Evolutionary conservation across 2,329 filamentous ascomycete genomes (phyloP).

Genomic region (Capronia americana): DNA sequence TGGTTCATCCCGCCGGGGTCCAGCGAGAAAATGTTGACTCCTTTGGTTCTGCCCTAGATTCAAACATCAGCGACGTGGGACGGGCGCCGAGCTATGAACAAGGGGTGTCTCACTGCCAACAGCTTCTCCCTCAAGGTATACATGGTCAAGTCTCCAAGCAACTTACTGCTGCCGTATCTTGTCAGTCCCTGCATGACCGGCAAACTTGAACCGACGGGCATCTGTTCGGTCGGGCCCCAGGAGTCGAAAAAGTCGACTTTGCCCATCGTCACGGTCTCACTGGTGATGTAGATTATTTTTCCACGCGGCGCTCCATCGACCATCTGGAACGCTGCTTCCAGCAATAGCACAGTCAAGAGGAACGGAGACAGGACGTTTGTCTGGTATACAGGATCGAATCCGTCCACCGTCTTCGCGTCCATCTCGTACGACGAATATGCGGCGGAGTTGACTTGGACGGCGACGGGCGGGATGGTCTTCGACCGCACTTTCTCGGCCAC

Average conservation of each 20-base stretch:
- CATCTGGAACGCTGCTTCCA: conserved; percentile 7
- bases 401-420: conserved; percentile 10
- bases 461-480: conserved; percentile 5
- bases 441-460: conserved; percentile 14
- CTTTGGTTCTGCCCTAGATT: conserved; percentile 6
- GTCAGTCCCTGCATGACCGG: conserved; percentile 14
- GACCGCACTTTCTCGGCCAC: conserved; percentile 12
- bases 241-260: conserved; percentile 15
- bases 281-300: conserved; percentile 13
- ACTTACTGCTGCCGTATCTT: conserved; percentile 20
- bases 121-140: conserved; percentile 21
- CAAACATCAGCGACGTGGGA: background rate
- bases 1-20: conserved; percentile 17
- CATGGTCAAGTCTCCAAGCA: conserved; percentile 13
- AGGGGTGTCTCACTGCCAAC: background rate
- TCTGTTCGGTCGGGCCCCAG: conserved; percentile 19
- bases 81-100: background rate
- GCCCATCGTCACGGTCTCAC: conserved; percentile 8
- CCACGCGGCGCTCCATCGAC: background rate
- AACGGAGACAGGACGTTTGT: conserved; percentile 16
- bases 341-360: conserved; percentile 16
- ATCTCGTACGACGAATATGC: conserved; percentile 16
- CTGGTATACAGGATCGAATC: conserved; percentile 15
- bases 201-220: conserved; percentile 3
- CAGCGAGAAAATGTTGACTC: conserved; percentile 12